Base-by-base conservation (phyloP, 768 basidiomycete genomes). In the Mycena galericulata region DNA sequence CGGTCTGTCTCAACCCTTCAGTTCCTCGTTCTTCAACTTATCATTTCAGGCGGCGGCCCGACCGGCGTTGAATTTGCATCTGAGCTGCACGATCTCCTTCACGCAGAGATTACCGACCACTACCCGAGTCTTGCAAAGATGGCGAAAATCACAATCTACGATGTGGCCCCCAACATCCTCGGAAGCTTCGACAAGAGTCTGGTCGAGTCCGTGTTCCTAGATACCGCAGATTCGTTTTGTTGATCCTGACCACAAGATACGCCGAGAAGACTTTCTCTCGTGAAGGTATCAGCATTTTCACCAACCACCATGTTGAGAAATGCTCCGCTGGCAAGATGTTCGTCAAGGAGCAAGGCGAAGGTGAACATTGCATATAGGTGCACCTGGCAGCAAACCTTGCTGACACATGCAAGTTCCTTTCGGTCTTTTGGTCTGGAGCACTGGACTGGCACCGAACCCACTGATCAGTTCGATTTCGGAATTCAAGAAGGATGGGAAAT, bases 381-480 rank as follows among this genome's bases (percentile, higher is more conserved):
- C 26, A 17, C 17, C 45, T 71, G n/a, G n/a, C n/a, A n/a, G n/a
- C n/a, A n/a, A 47, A 15, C 54, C 26, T 57, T 53, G 22, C 18
- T 22, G 41, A 41, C 49, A 10, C 69, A 65, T 50, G 68, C 15
- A 66, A 94, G 94, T 94, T 40, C 90, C 88, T 8, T 93, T 91
- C 76, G 94, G 95, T 27, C 81, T 96, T 24, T 85, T 94, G 14
- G 93, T 96, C 18, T 96, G 95, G 95, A 92, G 90, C 67, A 96
- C 95, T 2, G 95, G 95, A 2, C 82, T 96, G 3, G 86, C 93
- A 7, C 89, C 93, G 4, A 96, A 96, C 75, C 94, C 95, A 9
- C 80, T 96, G 29, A 86, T 96, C 57, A 79, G 85, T 66, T 83
- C 86, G 0, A 86, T 94, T 51, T 77, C 80, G 9, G 88, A 86